Evolutionary conservation across 1,284 basidiomycete genomes (phyloP).

Genomic region (Tylopilus microsporus): DNA sequence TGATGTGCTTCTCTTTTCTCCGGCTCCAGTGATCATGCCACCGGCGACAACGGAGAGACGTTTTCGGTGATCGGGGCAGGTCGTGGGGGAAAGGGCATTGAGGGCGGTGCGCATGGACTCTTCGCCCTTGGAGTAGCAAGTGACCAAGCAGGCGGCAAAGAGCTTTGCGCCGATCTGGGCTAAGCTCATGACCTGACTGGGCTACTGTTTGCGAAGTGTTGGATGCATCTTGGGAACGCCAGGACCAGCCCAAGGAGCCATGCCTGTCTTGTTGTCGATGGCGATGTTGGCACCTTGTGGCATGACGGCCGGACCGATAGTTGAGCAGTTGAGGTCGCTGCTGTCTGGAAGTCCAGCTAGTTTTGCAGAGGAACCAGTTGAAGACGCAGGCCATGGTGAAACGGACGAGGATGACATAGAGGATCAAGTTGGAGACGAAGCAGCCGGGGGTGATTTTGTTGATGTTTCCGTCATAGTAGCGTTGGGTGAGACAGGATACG

Average conservation of each 20-base stretch:
- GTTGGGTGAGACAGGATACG: conserved; percentile 74
- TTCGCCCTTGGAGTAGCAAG: conserved; percentile 96
- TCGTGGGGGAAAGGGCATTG: conserved; percentile 86
- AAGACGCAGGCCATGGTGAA: conserved; percentile 97
- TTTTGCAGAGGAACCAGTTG: conserved; percentile 84
- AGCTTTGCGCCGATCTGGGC: conserved; percentile 90
- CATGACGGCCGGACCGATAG: conserved; percentile 90
- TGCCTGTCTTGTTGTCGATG: conserved; percentile 81
- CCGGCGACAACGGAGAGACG: conserved; percentile 71
- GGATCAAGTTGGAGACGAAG: conserved; percentile 86
- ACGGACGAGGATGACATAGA: conserved; percentile 84
- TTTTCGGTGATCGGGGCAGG: conserved; percentile 67
- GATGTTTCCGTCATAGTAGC: conserved; percentile 91
- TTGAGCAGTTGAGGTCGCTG: conserved; percentile 66
- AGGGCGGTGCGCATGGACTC: conserved; percentile 88
- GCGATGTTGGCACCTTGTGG: conserved; percentile 92
- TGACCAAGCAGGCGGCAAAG: conserved; percentile 92
- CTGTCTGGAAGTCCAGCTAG: conserved; percentile 71
- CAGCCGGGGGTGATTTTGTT: conserved; percentile 97
- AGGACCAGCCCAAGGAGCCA: conserved; percentile 85
- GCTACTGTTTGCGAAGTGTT: conserved; percentile 35
- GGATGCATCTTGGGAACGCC: conserved; percentile 47
- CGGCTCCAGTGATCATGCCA: no score
- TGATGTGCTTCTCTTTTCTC: conserved; percentile 13
- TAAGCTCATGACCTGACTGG: conserved; percentile 69